These are phyloP conservation scores for Mycena crocata DNA, from an alignment of 768 basidiomycete species.

Conservation along the genomic window DNA sequence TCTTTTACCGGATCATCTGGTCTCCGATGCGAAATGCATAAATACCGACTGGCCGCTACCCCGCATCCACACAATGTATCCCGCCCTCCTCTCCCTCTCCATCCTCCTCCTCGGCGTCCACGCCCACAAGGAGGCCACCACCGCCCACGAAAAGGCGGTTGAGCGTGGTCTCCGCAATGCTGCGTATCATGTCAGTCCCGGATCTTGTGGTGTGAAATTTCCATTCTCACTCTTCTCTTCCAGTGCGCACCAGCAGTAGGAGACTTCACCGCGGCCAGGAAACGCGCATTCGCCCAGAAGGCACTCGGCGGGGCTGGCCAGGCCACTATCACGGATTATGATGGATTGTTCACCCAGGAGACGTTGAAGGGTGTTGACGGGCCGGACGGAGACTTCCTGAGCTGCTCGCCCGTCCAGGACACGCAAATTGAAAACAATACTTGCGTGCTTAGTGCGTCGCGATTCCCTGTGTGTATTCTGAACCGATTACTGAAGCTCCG, in stretches of 20 bases:
- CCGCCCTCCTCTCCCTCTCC: conserved; percentile 37
- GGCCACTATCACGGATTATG: conserved; percentile 51
- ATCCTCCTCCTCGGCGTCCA: conserved; percentile 35
- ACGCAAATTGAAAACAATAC: conserved; percentile 65
- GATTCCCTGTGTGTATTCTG: neutral
- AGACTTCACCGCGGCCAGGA: conserved; percentile 61
- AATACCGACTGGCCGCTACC: conserved; percentile 1
- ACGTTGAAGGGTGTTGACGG: conserved; percentile 33
- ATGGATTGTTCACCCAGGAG: conserved; percentile 55
- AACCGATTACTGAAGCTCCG: conserved; percentile 8
- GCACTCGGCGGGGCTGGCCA: conserved; percentile 49
- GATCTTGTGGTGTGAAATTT: neutral
- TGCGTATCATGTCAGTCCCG: conserved; percentile 59
- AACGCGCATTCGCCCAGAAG: conserved; percentile 59
- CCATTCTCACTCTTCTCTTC: neutral
- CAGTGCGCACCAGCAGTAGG: conserved; percentile 67
- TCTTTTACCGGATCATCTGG: conserved; percentile 18
- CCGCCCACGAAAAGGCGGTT: conserved; percentile 58
- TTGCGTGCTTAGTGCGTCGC: conserved; percentile 55
- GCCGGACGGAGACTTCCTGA: conserved; percentile 49
- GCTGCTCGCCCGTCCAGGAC: conserved; percentile 58
- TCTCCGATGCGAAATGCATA: conserved; percentile 18
- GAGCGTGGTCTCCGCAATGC: conserved; percentile 63
- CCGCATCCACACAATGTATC: conserved; percentile 15
- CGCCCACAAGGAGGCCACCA: conserved; percentile 59